Base-by-base conservation (phyloP, 2,329 filamentous ascomycete species). In the Dothistroma septosporum region DNA sequence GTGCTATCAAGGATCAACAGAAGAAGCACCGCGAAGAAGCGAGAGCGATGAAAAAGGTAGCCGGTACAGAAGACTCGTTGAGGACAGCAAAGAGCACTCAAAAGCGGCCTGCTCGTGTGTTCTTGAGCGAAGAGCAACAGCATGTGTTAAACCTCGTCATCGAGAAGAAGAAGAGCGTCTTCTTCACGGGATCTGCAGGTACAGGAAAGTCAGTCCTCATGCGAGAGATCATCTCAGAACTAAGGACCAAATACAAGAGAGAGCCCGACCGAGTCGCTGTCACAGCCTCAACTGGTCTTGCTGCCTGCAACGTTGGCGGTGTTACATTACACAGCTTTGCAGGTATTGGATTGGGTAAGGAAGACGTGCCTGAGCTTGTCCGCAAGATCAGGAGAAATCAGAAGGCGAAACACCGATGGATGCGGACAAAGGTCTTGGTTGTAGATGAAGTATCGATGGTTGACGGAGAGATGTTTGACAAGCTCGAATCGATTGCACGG, bases 371-470 rank as follows among this genome's bases (percentile, higher is more conserved):
- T 16, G 85, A 88, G 33, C 81, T 99, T 24, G 85, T 97, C 55
- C 94, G 90, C 75, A 99, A 97, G 81, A 91, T 99, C 68, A 88
- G 90, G 68, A 85, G 87, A 61, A 97, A 97, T 67, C 82, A 84
- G 19, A 97, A 97, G 73, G 91, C 92, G 22, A 93, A 90, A 73
- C 88, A 86, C 65, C 85, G 93, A 46, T 99, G 95, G 95, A 78
- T 95, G 66, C 85, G 87, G 59, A 96, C 92, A 0, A 96, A 92
- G 71, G 86, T 91, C 12, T 83, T 99, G 24, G 83, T 99, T 67
- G 85, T 99, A 69, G 94, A 99, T 75, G 94, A 99, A 74, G 87
- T 99, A 3, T 97, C 94, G 12, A 99, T 99, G 95, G 92, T 99
- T 4, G 94, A 99, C 69, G 94, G 91, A 0, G 92, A 97, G 35